Evolutionary conservation across 2,329 filamentous ascomycete species (phyloP), one percentile per base, ranked within the genome.

Genomic region (Colletotrichum magnum): DNA sequence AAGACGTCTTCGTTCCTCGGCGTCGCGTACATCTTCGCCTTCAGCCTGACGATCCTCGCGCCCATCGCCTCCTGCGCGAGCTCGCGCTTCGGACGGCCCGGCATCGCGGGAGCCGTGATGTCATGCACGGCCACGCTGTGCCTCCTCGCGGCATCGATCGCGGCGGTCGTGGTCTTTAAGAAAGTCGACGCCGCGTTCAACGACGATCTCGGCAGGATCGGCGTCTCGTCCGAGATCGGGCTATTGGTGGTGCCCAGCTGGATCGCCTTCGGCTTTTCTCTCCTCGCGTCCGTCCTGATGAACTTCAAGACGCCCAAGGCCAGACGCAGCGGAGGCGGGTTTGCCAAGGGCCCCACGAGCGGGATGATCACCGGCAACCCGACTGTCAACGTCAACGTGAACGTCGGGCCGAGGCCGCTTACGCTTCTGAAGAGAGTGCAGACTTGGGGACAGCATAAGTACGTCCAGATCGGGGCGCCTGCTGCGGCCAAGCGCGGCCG

Each of bases 401-500:
- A 58, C 3, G 39, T 6, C 6, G 41, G 24, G 28, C 58, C 16
- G 10, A 58, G 45, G 24, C 9, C 72, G 70, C 13, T 56, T n/a
- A 50, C 18, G 1, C 57, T 77, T n/a, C 48, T 76, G n/a, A 58
- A 64, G 52, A 18, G 54, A 5, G 48, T 64, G 28, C 62, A 59
- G 4, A 75, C 74, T 5, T 76, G 74, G 72, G 72, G 70, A 5
- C 70, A 70, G 3, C 75, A 77, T 67, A 76, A 74, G 56, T 81
- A 81, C 61, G 73, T 73, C n/a, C 76, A 77, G 66, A 69, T 80
- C 47, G 76, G 76, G 48, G 16, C 39, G 5, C 32, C 39, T 6
- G 26, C 13, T 18, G 10, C 13, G 4, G 18, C 18, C 5, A 32
- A 58, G 1, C 21, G 16, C 9, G 18, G 15, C 16, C 26, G 45